Evolutionary conservation across 2,329 filamentous ascomycete genomes (phyloP).

Genomic region (Aphanoascus verrucosus): DNA sequence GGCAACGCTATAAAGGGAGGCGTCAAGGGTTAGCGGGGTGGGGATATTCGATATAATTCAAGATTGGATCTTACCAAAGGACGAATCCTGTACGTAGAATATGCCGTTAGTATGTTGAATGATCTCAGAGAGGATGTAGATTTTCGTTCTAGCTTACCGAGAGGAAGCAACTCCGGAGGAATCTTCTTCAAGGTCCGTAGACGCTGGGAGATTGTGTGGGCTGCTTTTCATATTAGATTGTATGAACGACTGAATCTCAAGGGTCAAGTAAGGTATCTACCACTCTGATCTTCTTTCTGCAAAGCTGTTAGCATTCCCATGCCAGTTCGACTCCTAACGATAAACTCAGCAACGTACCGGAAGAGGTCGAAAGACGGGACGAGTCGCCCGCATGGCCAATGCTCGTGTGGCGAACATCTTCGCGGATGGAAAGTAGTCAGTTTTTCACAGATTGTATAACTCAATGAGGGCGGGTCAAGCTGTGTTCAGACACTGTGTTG

Average conservation of each 20-base stretch:
- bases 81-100: conserved; percentile 57
- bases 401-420: conserved; percentile 9
- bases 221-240: conserved; percentile 38
- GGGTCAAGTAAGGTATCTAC: background rate
- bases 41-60: conserved; percentile 14
- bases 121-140: background rate
- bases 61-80: conserved; percentile 55
- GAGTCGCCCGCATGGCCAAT: conserved; percentile 9
- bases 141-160: conserved; percentile 54
- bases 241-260: background rate
- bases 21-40: conserved; percentile 16
- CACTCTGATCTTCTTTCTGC: conserved; percentile 12
- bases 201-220: conserved; percentile 93
- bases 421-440: background rate
- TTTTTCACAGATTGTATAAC: background rate
- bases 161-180: conserved; percentile 85
- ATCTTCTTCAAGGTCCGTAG: conserved; percentile 80
- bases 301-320: conserved; percentile 3
- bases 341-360: conserved; percentile 9
- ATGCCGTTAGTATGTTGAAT: background rate
- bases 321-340: background rate
- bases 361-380: conserved; percentile 8
- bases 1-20: conserved; percentile 44
- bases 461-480: background rate
- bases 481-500: background rate